Evolutionary conservation across 352 stramenopile genomes (phyloP), one percentile per base, ranked within the genome.

Genomic region (Achlya hypogyna): DNA sequence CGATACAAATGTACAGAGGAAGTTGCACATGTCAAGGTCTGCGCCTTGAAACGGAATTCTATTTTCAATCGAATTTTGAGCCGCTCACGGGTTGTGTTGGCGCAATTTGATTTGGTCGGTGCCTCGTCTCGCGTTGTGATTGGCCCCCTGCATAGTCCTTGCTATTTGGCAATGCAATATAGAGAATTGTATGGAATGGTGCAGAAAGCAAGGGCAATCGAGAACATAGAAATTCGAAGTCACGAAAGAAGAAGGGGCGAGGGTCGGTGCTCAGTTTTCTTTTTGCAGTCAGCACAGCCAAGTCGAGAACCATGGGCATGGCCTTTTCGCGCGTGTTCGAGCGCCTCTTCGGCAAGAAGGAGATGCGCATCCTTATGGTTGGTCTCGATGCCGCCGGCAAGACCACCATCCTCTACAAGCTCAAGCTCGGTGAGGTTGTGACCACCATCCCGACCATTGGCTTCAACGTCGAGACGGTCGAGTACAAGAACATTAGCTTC

Each of bases 401-500:
- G 82, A 99, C 97, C 14, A 99, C 97, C 18, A 99, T 99, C 79
- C 74, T 99, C 64, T 99, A 95, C 79, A 96, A 94, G 74, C 81
- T 94, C 68, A 89, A 93, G 75, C 78, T 93, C 53, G 84, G 86
- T 47, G 80, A 98, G 81, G 94, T 98, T 65, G 94, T 99, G 58
- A 98, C 96, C 53, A 99, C 96, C 35, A 98, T 98, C 78, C 95
- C 96, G 29, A 99, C 96, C 25, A 98, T 98, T 80, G 96, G 86
- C 31, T 99, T 99, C 84, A 99, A 99, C 78, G 97, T 99, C 49
- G 97, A 99, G 83, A 98, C 95, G 68, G 96, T 99, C 58, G 95
- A 99, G 81, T 99, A 99, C 90, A 99, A 99, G 85, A 98, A 98
- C 86, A 98, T 99, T 86, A 97, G 87, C 75, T 99, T 99, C 87